Base-by-base conservation (phyloP, 176 grass and related monocot genomes). In the Triticum timopheevii region DNA sequence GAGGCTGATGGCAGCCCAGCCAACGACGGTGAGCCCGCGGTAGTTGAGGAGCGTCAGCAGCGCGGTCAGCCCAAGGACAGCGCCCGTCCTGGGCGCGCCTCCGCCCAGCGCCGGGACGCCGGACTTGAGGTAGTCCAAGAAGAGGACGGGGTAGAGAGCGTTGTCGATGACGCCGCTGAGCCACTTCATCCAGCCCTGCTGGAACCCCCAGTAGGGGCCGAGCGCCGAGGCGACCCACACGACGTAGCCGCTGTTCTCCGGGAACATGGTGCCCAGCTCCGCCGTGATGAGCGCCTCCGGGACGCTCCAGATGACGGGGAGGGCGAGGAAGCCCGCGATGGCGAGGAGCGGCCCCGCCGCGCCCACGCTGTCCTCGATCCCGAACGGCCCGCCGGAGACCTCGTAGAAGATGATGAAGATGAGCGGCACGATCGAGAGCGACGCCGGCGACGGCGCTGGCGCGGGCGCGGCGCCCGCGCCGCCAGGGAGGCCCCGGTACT, bases 371-470 rank as follows among this genome's bases (percentile, higher is more conserved):
- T 93, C 92, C 52, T 93, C 92, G 39, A 93, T 93, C 33, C 92
- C 92, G 30, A 90, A 93, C 15, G 92, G 88, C 31, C 92, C 92
- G 36, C 95, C 95, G 16, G 95, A 95, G 17, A 93, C 95, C 86
- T 97, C 95, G 68, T 97, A 95, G 87, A 97, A 97, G 78, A 95
- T 97, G 58, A 97, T 59, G 75, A 97, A 97, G 45, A 97, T 85
- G 10, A 95, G 90, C 35, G 92, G 92, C 2, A 91, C 36, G 3
- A 97, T 86, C 1, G 90, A 95, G 47, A 84, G 20, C 24, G 84
- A 83, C 8, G 76, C 72, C 36, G 73, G 61, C 34, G 56, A 22
- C 3, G 47, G 47, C 47, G 47, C 47, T 7, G 50, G 16, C 50
- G 50, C 50, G 39, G 81, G 8, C 40, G 9, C 40, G 2, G 35